Conservation (phyloP, 78 protist species). For the Emiliania huxleyi region DNA sequence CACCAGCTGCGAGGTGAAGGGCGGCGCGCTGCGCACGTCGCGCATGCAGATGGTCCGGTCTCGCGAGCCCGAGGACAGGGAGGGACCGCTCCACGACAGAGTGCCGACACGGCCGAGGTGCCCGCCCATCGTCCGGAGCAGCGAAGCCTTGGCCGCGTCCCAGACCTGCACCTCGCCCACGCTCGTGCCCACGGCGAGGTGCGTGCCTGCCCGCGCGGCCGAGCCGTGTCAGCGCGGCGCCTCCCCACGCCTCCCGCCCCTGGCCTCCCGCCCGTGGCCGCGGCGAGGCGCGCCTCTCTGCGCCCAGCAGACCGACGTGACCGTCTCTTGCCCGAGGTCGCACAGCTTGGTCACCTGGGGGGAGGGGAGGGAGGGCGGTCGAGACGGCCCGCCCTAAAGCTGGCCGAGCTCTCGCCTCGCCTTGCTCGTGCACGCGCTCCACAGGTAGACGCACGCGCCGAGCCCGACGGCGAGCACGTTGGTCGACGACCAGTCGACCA, state of each 20-base stretch:
- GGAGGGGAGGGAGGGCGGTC: no score
- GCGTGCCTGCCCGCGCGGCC: no score
- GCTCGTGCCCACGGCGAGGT: slow-evolving; percentile 56
- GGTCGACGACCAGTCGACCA: slow-evolving; percentile 50
- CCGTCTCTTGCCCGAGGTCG: slow-evolving; percentile 17
- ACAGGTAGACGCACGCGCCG: slow-evolving; percentile 38
- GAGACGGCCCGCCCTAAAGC: no score
- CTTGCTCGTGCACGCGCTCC: slow-evolving; percentile 55
- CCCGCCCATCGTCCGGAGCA: slow-evolving; percentile 39
- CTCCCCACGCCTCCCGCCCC: no score
- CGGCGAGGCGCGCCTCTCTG: no score
- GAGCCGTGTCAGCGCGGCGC: no score
- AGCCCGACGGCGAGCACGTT: slow-evolving; percentile 69
- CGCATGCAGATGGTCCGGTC: not conserved
- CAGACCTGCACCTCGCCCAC: slow-evolving; percentile 45
- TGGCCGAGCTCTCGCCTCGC: no score
- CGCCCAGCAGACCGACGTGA: slow-evolving; percentile 30
- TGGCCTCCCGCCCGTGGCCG: no score
- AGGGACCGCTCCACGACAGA: slow-evolving; percentile 43
- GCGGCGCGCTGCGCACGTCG: slow-evolving; percentile 25
- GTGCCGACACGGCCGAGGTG: slow-evolving; percentile 50
- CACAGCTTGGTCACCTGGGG: slow-evolving; percentile 39
- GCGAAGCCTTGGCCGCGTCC: slow-evolving; percentile 43
- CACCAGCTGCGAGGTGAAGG: not conserved
- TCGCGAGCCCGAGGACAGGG: slow-evolving; percentile 45